Base-by-base conservation (phyloP, 2,329 filamentous ascomycete genomes). In the Alternaria sp. region DNA sequence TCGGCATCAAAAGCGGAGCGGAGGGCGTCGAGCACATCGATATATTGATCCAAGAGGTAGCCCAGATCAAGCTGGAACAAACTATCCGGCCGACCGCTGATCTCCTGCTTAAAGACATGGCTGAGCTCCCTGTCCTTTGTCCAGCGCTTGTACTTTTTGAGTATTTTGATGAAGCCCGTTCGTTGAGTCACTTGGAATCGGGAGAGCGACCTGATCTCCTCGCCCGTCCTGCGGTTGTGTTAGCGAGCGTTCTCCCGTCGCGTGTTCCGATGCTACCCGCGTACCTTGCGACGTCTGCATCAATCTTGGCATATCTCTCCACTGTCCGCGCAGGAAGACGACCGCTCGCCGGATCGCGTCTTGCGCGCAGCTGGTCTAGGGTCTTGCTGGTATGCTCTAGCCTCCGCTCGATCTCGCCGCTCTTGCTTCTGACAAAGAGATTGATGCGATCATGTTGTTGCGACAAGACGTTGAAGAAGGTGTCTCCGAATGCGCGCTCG, bases 121-220 rank as follows among this genome's bases (percentile, higher is more conserved):
- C 85, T 85, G 23, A 95, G 80, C 0, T 84, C 82, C 5, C 82
- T 82, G 23, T 91, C 93, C 39, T 88, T 87, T 3, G 91, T 94
- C 92, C 92, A 95, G 84, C 93, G 93, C 84, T 89, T 81, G 78
- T 95, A 94, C 74, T 96, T 96, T 75, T 94, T 95, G 33, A 93
- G 80, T 36, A 96, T 88, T 78, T 96, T 96, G 54, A 86, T 85
- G 69, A 96, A 93, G 4, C 90, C 92, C 4, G 89, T 85, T 9
- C 88, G 83, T 72, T 96, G 92, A 2, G 90, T 89, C 58, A 85
- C 83, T 62, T 89, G 85, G 68, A 94, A 96, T 40, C 91, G 86
- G 34, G 86, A 84, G 5, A 95, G 81, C 4, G 86, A 85, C 53
- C 86, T 84, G 53, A 92, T 87, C 63, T 95, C 91, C 64, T 91